These are phyloP conservation scores for Pythium chondricola DNA, from an alignment of 352 stramenopile genomes.

Conservation along the genomic window DNA sequence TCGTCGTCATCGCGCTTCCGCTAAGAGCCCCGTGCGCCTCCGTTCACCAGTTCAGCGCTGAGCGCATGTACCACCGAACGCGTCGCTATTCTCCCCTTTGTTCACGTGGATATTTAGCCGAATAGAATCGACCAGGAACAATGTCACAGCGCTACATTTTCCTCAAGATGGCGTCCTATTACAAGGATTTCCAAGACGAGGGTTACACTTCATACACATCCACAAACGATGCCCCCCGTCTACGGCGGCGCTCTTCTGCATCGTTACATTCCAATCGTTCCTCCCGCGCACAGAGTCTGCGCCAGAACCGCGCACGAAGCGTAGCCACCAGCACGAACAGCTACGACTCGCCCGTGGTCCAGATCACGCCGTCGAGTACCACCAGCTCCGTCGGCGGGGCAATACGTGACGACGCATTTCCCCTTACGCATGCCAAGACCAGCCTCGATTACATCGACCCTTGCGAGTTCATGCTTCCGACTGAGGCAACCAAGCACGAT, in stretches of 20 bases:
- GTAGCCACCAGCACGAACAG: not conserved
- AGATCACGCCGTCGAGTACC: conserved; percentile 1
- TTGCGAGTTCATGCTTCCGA: not conserved
- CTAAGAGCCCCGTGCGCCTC: no score
- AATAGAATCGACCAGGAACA: no score
- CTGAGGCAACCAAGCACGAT: not conserved
- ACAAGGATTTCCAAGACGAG: conserved; percentile 28
- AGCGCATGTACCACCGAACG: no score
- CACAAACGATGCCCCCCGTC: not conserved
- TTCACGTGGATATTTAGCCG: no score
- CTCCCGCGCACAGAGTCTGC: conserved; percentile 12
- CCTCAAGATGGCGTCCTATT: conserved; percentile 38
- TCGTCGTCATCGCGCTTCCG: no score
- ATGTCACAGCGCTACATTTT: conserved; percentile 48
- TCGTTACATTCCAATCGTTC: conserved; percentile 17
- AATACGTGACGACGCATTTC: conserved; percentile 5
- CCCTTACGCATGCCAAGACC: not conserved
- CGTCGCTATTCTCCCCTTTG: no score
- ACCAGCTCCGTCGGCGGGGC: conserved; percentile 3
- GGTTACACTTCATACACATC: conserved; percentile 11
- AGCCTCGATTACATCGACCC: conserved; percentile 2
- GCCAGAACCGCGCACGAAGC: conserved; percentile 1
- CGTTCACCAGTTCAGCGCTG: no score
- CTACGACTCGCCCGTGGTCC: conserved; percentile 7
- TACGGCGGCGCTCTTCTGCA: conserved; percentile 18